Conservation (phyloP, 495 filamentous ascomycete species). For the Hypoxylon fragiforme region DNA sequence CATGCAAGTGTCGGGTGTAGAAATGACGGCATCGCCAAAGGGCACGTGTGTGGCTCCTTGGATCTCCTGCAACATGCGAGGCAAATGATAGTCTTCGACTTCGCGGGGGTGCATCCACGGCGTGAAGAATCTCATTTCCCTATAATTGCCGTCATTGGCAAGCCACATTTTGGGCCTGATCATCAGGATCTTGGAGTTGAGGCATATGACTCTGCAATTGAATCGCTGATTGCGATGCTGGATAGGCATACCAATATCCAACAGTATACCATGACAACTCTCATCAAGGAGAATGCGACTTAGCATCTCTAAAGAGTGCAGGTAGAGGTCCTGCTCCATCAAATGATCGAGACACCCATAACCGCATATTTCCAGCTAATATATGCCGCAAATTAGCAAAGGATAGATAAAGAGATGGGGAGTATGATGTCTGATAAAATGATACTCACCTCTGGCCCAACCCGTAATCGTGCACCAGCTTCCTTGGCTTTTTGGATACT, state of each 20-base stretch:
- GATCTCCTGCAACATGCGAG: constrained; percentile 62
- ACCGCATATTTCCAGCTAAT: constrained; percentile 54
- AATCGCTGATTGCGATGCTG: constrained; percentile 69
- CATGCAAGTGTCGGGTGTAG: constrained; percentile 70
- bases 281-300: constrained; percentile 64
- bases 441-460: constrained; percentile 59
- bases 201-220: constrained; percentile 73
- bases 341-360: constrained; percentile 78
- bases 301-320: constrained; percentile 76
- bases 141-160: constrained; percentile 76
- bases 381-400: constrained; percentile 1
- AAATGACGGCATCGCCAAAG: constrained; percentile 78
- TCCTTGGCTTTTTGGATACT: constrained; percentile 72
- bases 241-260: constrained; percentile 76
- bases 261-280: constrained; percentile 72
- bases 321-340: constrained; percentile 61
- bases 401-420: too few relatives aligned
- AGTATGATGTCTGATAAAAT: too few relatives aligned
- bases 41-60: constrained; percentile 63
- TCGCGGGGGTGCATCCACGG: constrained; percentile 49
- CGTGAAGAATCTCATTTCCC: constrained; percentile 68
- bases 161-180: constrained; percentile 85
- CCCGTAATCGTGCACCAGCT: constrained; percentile 68
- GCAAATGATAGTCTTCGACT: constrained; percentile 74
- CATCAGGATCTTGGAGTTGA: constrained; percentile 68